phyloP scores from a whole-genome alignment of 2,329 filamentous ascomycete genomes.

The Aspergillus eucalypticola region DNA sequence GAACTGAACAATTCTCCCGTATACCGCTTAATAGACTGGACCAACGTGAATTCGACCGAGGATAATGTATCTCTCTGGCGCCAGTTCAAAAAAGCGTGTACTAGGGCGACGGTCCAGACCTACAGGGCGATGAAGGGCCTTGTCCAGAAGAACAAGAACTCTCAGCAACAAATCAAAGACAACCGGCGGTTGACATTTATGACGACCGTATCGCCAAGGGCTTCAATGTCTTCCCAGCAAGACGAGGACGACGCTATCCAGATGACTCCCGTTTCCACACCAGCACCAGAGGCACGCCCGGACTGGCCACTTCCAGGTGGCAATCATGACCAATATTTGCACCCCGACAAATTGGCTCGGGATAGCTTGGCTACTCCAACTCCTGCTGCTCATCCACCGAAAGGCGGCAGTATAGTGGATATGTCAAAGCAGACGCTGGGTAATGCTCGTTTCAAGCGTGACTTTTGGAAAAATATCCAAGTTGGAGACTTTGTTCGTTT shows the following conservation, averaged over 20 bases:
- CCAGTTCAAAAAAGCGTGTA: constrained; percentile 83
- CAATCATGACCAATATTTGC: constrained; percentile 34
- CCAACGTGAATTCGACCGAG: constrained; percentile 88
- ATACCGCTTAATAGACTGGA: constrained; percentile 82
- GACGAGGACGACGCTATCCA: constrained; percentile 70
- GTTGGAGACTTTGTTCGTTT: constrained; percentile 96
- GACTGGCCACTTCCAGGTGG: constrained; percentile 41
- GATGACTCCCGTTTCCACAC: constrained; percentile 93
- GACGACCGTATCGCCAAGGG: constrained; percentile 58
- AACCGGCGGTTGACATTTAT: constrained; percentile 67
- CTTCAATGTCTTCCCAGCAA: constrained; percentile 57
- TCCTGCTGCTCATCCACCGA: constrained; percentile 36
- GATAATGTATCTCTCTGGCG: constrained; percentile 87
- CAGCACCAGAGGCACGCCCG: constrained; percentile 58
- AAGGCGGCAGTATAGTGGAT: constrained; percentile 72
- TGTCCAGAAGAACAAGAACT: constrained; percentile 50
- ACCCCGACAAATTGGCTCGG: constrained; percentile 32
- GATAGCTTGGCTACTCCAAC: constrained; percentile 26
- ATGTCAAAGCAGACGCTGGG: constrained; percentile 64
- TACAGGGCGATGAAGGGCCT: constrained; percentile 54
- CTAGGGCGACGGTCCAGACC: constrained; percentile 60
- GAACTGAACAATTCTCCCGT: constrained; percentile 96
- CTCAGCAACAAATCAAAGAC: constrained; percentile 38
- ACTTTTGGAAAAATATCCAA: constrained; percentile 91
- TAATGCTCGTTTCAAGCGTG: constrained; percentile 83